Percentiles rank a stretch among this genome's conserved stretches.
phyloP scores from a whole-genome alignment of 768 basidiomycete species.

The Neoboletus brunneissimus region DNA sequence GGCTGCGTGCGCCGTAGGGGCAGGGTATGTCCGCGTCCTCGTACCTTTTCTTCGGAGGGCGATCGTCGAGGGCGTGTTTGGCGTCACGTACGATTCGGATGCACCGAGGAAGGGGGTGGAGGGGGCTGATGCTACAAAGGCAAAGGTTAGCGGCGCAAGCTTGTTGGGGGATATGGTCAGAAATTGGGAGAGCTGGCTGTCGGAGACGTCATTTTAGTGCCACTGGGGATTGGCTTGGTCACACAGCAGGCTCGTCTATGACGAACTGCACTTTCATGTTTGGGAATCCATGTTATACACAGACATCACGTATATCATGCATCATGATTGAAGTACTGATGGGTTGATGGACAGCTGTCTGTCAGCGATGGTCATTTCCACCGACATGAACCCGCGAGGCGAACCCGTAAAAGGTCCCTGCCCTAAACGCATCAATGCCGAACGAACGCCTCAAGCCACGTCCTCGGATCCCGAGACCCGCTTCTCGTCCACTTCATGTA shows the following conservation, averaged over 20 bases:
- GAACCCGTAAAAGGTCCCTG: background rate
- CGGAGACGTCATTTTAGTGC: slow-evolving; percentile 7
- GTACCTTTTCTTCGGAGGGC: slow-evolving; percentile 72
- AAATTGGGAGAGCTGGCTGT: slow-evolving; percentile 33
- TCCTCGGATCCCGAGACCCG: slow-evolving; percentile 22
- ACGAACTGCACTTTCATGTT: background rate
- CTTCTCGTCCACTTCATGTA: slow-evolving; percentile 19
- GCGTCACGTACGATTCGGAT: slow-evolving; percentile 27
- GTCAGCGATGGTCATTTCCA: background rate
- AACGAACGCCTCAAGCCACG: background rate
- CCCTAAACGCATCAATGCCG: background rate
- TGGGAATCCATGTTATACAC: background rate
- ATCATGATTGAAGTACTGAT: background rate
- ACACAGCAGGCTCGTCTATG: background rate
- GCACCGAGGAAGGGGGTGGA: background rate
- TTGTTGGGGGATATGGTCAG: slow-evolving; percentile 10
- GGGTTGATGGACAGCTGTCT: background rate
- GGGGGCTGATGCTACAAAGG: background rate
- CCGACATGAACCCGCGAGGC: background rate
- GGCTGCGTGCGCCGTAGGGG: slow-evolving; percentile 48
- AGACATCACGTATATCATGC: background rate
- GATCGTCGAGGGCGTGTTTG: slow-evolving; percentile 74
- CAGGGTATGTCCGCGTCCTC: slow-evolving; percentile 58
- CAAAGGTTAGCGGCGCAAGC: background rate
- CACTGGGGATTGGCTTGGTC: no score